These are phyloP conservation scores for Lachnellula suecica DNA, from an alignment of 2,329 filamentous ascomycete genomes.

Conservation along the genomic window DNA sequence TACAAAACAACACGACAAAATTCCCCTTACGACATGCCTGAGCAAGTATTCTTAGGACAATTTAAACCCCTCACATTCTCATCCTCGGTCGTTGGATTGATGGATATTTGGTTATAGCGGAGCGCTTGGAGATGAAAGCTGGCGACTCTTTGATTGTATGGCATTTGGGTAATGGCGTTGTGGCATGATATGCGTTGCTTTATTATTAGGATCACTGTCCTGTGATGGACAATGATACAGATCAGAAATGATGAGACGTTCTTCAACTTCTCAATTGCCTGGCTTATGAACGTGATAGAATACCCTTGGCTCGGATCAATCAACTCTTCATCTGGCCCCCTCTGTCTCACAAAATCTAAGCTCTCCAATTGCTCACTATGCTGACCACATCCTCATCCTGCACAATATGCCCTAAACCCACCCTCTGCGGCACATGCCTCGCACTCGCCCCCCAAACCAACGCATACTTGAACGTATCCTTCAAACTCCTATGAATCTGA, in stretches of 20 bases:
- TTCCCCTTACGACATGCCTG: neutral
- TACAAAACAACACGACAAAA: conserved; percentile 2
- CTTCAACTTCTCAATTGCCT: neutral
- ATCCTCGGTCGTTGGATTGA: neutral
- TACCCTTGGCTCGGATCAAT: neutral
- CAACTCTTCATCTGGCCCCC: conserved; percentile 1
- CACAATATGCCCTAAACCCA: conserved; percentile 81
- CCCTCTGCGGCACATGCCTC: conserved; percentile 88
- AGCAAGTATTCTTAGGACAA: neutral
- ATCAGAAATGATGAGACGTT: neutral
- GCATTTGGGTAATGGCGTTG: neutral
- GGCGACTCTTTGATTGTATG: neutral
- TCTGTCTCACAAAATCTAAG: conserved; percentile 40
- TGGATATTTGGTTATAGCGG: neutral
- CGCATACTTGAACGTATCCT: conserved; percentile 99
- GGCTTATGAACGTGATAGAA: neutral
- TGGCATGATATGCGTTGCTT: neutral
- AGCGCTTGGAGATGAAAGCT: neutral
- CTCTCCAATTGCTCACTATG: conserved; percentile 64
- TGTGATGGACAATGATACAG: neutral
- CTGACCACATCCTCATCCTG: conserved; percentile 68
- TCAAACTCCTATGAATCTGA: conserved; percentile 86
- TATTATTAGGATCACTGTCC: neutral
- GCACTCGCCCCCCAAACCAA: conserved; percentile 97
- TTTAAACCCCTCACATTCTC: neutral